These are phyloP conservation scores for Trypanosomatidae sp. DNA, from an alignment of 208 protist species.

Conservation along the genomic window DNA sequence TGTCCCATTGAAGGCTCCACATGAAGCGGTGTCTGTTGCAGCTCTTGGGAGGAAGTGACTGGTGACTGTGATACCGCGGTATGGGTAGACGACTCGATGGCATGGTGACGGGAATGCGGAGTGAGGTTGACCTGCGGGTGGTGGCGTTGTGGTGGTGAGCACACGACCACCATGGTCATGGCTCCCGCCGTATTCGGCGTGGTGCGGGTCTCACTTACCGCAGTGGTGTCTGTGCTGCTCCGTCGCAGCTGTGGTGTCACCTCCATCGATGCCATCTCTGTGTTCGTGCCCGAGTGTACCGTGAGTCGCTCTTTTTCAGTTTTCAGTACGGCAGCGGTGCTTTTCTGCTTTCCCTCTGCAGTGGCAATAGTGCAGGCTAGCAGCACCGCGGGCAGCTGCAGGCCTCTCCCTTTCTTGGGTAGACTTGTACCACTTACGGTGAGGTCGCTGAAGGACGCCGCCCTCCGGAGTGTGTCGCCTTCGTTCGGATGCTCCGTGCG, in stretches of 20 bases:
- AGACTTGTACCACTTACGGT: background rate
- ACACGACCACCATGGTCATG: background rate
- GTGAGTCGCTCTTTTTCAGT: slow-evolving; percentile 10
- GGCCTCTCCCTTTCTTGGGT: background rate
- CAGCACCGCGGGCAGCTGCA: slow-evolving; percentile 21
- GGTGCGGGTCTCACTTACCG: background rate
- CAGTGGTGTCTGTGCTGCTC: background rate
- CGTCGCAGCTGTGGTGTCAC: background rate
- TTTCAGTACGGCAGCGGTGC: background rate
- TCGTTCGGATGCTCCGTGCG: background rate
- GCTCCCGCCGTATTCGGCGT: background rate
- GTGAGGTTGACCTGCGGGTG: background rate
- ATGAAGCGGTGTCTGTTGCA: background rate
- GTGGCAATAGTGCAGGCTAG: background rate
- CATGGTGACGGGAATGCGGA: background rate
- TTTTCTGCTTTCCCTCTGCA: background rate
- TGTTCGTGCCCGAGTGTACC: background rate
- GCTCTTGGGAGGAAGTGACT: background rate
- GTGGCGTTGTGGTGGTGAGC: background rate
- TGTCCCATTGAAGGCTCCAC: background rate
- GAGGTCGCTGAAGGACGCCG: slow-evolving; percentile 2
- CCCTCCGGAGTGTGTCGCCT: background rate
- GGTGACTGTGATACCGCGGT: background rate
- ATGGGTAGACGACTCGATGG: background rate
- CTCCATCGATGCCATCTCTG: slow-evolving; percentile 3